Evolutionary conservation across 805 yeast genomes (phyloP).

Genomic region (Lipomyces kockii): DNA sequence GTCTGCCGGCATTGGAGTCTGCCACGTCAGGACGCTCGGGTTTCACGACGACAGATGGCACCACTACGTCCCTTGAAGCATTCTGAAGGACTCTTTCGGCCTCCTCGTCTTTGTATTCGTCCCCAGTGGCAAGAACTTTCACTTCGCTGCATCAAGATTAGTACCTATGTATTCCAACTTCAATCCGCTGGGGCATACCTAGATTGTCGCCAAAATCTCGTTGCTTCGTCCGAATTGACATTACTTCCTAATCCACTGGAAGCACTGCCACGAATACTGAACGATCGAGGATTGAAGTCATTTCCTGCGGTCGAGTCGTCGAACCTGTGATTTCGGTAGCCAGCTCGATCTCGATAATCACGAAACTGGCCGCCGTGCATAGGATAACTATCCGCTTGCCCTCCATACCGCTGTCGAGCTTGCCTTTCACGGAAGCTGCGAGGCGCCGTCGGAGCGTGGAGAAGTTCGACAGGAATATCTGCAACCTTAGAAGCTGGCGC

Average conservation of each 20-base stretch:
- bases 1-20: neutral
- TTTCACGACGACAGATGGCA: neutral
- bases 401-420: neutral
- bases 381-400: neutral
- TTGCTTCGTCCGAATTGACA: neutral
- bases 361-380: neutral
- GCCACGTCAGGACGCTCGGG: neutral
- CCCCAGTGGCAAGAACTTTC: constrained; percentile 2
- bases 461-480: constrained; percentile 19
- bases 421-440: constrained; percentile 14
- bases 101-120: neutral
- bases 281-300: neutral
- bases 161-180: neutral
- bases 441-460: constrained; percentile 28
- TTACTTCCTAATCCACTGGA: neutral
- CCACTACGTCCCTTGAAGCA: neutral
- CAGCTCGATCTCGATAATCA: neutral
- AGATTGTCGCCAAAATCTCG: neutral
- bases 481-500: constrained; percentile 8
- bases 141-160: neutral
- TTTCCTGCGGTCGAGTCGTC: neutral
- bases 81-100: neutral
- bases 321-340: neutral
- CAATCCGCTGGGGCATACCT: neutral
- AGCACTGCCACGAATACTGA: constrained; percentile 2